Conservation (phyloP, 176 grass and related monocot species). For the Carex myosuroides region DNA sequence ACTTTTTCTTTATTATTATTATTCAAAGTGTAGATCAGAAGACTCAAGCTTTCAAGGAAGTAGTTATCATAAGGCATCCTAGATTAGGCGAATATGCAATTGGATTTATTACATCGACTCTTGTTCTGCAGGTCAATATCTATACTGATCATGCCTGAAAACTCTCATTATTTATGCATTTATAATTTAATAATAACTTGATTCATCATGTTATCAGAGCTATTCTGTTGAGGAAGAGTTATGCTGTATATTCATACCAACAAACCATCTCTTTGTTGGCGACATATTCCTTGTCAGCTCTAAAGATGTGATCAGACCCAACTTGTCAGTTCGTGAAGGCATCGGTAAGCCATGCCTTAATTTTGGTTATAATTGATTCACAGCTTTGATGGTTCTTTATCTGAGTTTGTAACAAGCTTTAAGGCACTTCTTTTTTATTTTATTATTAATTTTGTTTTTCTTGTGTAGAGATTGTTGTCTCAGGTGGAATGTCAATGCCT, state of each 20-base stretch:
- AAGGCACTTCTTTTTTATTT: background rate
- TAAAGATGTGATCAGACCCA: conserved; percentile 47
- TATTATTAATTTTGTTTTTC: conserved; percentile 38
- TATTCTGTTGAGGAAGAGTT: conserved; percentile 65
- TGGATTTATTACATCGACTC: conserved; percentile 81
- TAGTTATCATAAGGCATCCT: conserved; percentile 73
- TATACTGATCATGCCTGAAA: conserved; percentile 7
- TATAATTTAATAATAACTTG: background rate
- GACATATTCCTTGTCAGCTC: conserved; percentile 65
- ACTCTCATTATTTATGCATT: conserved; percentile 3
- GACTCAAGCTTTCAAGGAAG: conserved; percentile 83
- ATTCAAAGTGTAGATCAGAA: conserved; percentile 54
- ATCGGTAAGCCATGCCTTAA: conserved; percentile 47
- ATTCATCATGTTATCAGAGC: conserved; percentile 25
- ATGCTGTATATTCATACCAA: conserved; percentile 70
- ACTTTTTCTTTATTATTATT: conserved; percentile 13
- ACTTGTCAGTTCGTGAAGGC: conserved; percentile 58
- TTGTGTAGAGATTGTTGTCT: conserved; percentile 75
- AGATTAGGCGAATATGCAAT: conserved; percentile 89
- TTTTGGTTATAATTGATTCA: background rate
- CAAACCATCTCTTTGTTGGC: conserved; percentile 72
- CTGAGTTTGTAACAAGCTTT: background rate
- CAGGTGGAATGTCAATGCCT: conserved; percentile 63
- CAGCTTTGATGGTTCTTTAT: background rate
- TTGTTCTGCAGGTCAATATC: conserved; percentile 63